These are phyloP conservation scores for Lumnitzera littorea DNA, from an alignment of 345 rosid genomes.

Conservation along the genomic window DNA sequence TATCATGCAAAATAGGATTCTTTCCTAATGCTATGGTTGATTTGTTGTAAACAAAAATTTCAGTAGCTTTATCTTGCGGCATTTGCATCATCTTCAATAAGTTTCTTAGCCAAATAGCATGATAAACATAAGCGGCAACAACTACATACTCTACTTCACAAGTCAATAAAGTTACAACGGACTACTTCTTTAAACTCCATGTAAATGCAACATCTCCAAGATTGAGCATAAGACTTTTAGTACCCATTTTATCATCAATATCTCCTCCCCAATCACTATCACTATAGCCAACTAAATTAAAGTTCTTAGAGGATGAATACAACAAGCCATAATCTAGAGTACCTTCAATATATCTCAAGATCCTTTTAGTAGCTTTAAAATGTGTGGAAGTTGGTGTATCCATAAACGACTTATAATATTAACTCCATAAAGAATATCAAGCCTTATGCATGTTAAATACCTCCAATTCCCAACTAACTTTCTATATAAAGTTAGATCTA, in stretches of 20 bases:
- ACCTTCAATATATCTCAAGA: slow-evolving; percentile 1
- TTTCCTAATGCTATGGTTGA: too few species aligned
- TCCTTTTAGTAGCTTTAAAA: not conserved
- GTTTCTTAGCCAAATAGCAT: slow-evolving; percentile 3
- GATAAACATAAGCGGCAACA: not conserved
- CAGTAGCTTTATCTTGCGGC: too few species aligned
- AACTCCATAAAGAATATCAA: slow-evolving; percentile 1
- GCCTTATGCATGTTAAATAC: slow-evolving; percentile 4
- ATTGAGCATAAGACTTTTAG: too few species aligned
- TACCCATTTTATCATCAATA: too few species aligned
- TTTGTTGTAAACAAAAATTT: not conserved
- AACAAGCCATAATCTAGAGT: too few species aligned
- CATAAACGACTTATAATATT: not conserved
- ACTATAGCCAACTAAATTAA: too few species aligned
- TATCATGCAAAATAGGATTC: too few species aligned
- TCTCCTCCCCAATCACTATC: too few species aligned
- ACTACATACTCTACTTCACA: slow-evolving; percentile 6
- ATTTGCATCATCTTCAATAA: not conserved
- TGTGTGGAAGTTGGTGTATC: not conserved
- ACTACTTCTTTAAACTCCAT: not conserved
- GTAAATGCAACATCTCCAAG: too few species aligned
- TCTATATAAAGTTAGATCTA: not conserved
- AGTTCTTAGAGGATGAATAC: too few species aligned
- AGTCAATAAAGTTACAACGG: not conserved
- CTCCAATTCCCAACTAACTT: slow-evolving; percentile 6